A percentile compares a stretch with the other conserved stretches of the same genome.
Conservation (phyloP, 1,284 basidiomycete species). For the Tilletia indica region DNA sequence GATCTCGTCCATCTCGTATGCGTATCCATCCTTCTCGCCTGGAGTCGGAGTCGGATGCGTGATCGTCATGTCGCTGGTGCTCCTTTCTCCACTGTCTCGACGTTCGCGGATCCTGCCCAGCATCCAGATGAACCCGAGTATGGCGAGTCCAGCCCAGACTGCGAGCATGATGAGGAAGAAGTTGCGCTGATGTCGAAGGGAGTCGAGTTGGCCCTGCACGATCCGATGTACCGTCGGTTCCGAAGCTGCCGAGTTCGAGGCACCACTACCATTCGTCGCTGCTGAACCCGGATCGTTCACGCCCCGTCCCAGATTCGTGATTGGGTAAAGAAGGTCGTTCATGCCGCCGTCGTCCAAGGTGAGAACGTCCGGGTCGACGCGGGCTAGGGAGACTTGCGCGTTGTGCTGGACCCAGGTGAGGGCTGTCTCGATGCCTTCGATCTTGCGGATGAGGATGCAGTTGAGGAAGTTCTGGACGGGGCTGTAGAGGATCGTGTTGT, state of each 20-base stretch:
- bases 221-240: background rate
- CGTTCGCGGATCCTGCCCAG: background rate
- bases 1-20: conserved; percentile 2
- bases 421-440: conserved; percentile 78
- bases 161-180: conserved; percentile 12
- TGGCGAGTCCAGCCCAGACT: background rate
- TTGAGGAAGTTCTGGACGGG: conserved; percentile 38
- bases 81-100: background rate
- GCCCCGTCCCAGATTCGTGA: conserved; percentile 17
- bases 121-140: background rate
- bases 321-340: conserved; percentile 64
- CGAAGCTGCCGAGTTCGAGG: conserved; percentile 11
- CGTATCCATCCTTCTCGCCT: background rate
- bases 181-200: background rate
- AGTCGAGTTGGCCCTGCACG: background rate
- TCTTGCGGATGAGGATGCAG: conserved; percentile 85
- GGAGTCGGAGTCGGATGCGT: too few relatives aligned
- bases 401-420: conserved; percentile 89
- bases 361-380: conserved; percentile 71
- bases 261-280: conserved; percentile 20
- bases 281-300: background rate
- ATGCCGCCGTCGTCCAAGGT: conserved; percentile 70
- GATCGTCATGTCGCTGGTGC: too few relatives aligned
- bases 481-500: conserved; percentile 56
- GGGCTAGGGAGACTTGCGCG: conserved; percentile 73